Conservation (phyloP, 345 rosid genomes). For the Gossypium bickii region DNA sequence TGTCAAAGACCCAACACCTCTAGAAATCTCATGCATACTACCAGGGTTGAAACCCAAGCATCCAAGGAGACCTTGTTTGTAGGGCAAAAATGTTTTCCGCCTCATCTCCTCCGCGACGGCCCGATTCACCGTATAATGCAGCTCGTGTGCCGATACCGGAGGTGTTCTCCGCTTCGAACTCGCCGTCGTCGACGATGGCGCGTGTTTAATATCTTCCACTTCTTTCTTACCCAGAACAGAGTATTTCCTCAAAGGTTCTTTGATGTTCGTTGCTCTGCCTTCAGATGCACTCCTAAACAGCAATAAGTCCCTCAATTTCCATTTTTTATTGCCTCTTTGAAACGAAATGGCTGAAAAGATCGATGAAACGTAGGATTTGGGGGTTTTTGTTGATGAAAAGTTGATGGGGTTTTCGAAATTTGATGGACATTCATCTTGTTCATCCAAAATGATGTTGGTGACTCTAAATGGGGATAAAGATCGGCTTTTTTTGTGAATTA, state of each 20-base stretch:
- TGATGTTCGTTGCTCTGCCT: conserved; percentile 53
- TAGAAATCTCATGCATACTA: conserved; percentile 55
- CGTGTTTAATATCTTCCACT: conserved; percentile 40
- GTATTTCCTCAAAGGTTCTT: conserved; percentile 47
- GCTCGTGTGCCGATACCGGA: conserved; percentile 66
- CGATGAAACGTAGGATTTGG: conserved; percentile 40
- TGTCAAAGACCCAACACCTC: conserved; percentile 68
- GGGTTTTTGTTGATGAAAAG: conserved; percentile 25
- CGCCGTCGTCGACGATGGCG: conserved; percentile 23
- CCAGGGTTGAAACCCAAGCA: conserved; percentile 81
- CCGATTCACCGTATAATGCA: conserved; percentile 79
- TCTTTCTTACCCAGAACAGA: conserved; percentile 43
- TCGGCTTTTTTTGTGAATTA: conserved; percentile 59
- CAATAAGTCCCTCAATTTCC: conserved; percentile 76
- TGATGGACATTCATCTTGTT: conserved; percentile 26
- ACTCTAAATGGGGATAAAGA: conserved; percentile 71
- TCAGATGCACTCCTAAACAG: conserved; percentile 90
- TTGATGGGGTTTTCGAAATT: conserved; percentile 18
- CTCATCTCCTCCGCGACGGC: conserved; percentile 85
- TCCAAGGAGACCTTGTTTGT: conserved; percentile 82
- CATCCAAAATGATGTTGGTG: conserved; percentile 48
- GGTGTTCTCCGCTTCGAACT: conserved; percentile 36
- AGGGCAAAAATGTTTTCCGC: conserved; percentile 82
- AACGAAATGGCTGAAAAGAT: conserved; percentile 64
- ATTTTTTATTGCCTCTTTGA: conserved; percentile 51